Conservation (phyloP, 2,329 filamentous ascomycete species). For the Zarea fungicola region DNA sequence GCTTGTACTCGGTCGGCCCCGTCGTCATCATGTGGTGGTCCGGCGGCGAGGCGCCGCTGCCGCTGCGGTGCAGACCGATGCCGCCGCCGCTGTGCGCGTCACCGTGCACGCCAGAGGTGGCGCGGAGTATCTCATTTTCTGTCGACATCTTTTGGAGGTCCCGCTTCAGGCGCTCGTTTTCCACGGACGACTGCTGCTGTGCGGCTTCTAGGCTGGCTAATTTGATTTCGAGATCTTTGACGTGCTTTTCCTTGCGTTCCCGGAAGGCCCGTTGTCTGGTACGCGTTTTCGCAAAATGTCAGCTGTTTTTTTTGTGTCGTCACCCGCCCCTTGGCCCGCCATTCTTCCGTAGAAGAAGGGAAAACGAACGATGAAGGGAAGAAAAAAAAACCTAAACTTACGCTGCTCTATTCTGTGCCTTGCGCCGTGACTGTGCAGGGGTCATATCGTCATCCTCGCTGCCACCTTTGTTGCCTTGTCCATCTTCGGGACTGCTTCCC, state of each 20-base stretch:
- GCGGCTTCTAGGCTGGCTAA: conserved; percentile 71
- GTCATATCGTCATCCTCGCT: conserved; percentile 52
- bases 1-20: conserved; percentile 66
- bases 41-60: conserved; percentile 35
- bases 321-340: too few relatives aligned
- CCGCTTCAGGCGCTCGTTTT: conserved; percentile 82
- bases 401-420: conserved; percentile 58
- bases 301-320: neutral
- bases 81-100: neutral
- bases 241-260: conserved; percentile 90
- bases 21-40: conserved; percentile 48
- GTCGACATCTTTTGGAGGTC: conserved; percentile 79
- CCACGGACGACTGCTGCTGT: conserved; percentile 65
- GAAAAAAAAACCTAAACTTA: conserved; percentile 44
- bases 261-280: conserved; percentile 88
- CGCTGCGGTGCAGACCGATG: conserved; percentile 19
- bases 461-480: conserved; percentile 10
- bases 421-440: conserved; percentile 53
- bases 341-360: too few relatives aligned
- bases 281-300: neutral
- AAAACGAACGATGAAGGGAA: too few relatives aligned
- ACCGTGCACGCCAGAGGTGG: conserved; percentile 56
- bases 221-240: conserved; percentile 87
- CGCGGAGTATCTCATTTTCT: conserved; percentile 88
- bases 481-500: conserved; percentile 29